These are phyloP conservation scores for Kwoniella shandongensis DNA, from an alignment of 768 basidiomycete species.

Conservation along the genomic window DNA sequence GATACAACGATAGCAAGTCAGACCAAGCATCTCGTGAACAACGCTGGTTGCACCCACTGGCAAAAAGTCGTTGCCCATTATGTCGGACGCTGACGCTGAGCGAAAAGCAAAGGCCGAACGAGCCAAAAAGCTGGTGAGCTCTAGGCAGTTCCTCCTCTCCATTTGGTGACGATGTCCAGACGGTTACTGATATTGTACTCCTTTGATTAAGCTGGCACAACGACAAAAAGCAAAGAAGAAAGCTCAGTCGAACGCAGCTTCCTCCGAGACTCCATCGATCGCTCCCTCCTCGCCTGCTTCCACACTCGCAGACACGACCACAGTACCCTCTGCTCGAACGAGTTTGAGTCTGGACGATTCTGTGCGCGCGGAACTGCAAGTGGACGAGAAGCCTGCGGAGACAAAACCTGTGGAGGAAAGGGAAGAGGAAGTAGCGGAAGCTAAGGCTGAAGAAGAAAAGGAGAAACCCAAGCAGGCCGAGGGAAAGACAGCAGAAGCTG, in stretches of 20 bases:
- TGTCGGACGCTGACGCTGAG: constrained; percentile 40
- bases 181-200: not conserved
- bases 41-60: too few relatives aligned
- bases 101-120: constrained; percentile 51
- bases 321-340: constrained; percentile 33
- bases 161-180: not conserved
- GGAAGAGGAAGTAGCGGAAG: constrained; percentile 16
- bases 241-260: constrained; percentile 12
- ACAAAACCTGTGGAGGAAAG: not conserved
- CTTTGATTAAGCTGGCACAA: constrained; percentile 44
- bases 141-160: not conserved
- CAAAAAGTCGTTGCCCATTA: constrained; percentile 8
- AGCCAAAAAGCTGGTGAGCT: constrained; percentile 50
- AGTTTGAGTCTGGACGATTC: constrained; percentile 40
- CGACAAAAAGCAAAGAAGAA: constrained; percentile 30
- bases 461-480: constrained; percentile 6
- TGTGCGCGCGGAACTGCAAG: constrained; percentile 22
- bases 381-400: not conserved
- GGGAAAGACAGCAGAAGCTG: constrained; percentile 8
- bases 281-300: constrained; percentile 33
- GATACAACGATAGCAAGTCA: too few relatives aligned
- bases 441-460: constrained; percentile 11
- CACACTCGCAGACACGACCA: constrained; percentile 17
- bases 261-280: constrained; percentile 13
- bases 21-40: too few relatives aligned